phyloP scores from a whole-genome alignment of 768 basidiomycete species.

The Suillus weaverae region DNA sequence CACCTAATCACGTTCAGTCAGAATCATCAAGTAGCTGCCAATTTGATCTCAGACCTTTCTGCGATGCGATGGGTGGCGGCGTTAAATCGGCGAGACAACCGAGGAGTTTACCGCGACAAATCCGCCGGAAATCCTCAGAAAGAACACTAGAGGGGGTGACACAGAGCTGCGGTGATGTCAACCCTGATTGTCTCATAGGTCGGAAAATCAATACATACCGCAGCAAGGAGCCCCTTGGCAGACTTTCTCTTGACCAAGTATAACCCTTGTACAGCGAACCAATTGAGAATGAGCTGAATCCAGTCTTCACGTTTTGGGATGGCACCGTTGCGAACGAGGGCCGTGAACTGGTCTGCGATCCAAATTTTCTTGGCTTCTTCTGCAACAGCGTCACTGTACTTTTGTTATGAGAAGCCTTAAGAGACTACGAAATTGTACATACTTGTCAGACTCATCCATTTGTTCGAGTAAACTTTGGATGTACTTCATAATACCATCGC shows the following conservation, averaged over 20 bases:
- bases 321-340: slow-evolving; percentile 74
- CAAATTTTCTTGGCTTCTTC: slow-evolving; percentile 67
- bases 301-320: slow-evolving; percentile 82
- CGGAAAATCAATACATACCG: slow-evolving; percentile 46
- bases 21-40: neutral
- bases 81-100: slow-evolving; percentile 74
- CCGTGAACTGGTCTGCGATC: slow-evolving; percentile 84
- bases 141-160: slow-evolving; percentile 63
- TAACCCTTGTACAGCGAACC: slow-evolving; percentile 79
- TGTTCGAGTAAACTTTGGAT: slow-evolving; percentile 69
- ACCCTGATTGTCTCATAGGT: neutral
- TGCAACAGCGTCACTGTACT: slow-evolving; percentile 43
- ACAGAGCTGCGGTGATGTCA: slow-evolving; percentile 49
- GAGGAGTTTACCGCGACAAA: slow-evolving; percentile 70
- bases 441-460: slow-evolving; percentile 51
- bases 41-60: slow-evolving; percentile 45
- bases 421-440: slow-evolving; percentile 16
- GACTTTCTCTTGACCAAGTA: slow-evolving; percentile 75
- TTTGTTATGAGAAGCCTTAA: slow-evolving; percentile 6
- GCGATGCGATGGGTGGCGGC: slow-evolving; percentile 49
- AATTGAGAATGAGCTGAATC: slow-evolving; percentile 74
- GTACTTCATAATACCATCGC: slow-evolving; percentile 74
- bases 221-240: slow-evolving; percentile 56
- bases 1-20: slow-evolving; percentile 29
- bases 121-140: slow-evolving; percentile 67